Conservation (phyloP, 2,329 filamentous ascomycete genomes). For the Neophaeococcomyces aloes region DNA sequence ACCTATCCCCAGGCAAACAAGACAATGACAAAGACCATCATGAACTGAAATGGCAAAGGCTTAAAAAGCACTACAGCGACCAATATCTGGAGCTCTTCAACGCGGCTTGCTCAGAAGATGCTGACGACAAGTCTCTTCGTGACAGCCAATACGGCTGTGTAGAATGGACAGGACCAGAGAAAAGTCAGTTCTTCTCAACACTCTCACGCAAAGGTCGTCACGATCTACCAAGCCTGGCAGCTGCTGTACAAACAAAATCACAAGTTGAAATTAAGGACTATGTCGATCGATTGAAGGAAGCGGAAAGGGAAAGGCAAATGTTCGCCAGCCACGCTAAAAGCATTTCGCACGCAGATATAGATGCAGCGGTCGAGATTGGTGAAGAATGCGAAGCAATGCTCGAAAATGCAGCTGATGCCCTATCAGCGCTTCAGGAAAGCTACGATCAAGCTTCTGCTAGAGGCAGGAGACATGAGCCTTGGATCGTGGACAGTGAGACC, state of each 20-base stretch:
- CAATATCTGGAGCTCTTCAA: slow-evolving; percentile 46
- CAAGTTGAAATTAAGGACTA: slow-evolving; percentile 64
- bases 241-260: slow-evolving; percentile 58
- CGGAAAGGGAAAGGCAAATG: slow-evolving; percentile 33
- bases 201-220: slow-evolving; percentile 54
- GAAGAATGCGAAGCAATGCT: slow-evolving; percentile 54
- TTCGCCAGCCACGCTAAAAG: slow-evolving; percentile 27
- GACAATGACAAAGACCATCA: background rate
- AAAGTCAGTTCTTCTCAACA: slow-evolving; percentile 56
- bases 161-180: slow-evolving; percentile 61
- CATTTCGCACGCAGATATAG: slow-evolving; percentile 47
- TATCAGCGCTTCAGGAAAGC: slow-evolving; percentile 54
- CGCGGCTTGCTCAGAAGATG: slow-evolving; percentile 39
- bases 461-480: slow-evolving; percentile 34
- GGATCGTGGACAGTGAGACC: slow-evolving; percentile 47
- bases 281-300: slow-evolving; percentile 50
- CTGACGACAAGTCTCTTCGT: slow-evolving; percentile 22
- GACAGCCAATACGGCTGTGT: slow-evolving; percentile 57
- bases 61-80: slow-evolving; percentile 33
- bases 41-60: slow-evolving; percentile 16
- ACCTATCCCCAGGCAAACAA: background rate
- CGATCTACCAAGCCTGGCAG: slow-evolving; percentile 52
- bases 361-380: slow-evolving; percentile 63
- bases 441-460: slow-evolving; percentile 54
- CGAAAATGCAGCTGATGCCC: slow-evolving; percentile 56